These are phyloP conservation scores for Hymenoscyphus fraxineus DNA, from an alignment of 2,329 filamentous ascomycete species.

Conservation along the genomic window DNA sequence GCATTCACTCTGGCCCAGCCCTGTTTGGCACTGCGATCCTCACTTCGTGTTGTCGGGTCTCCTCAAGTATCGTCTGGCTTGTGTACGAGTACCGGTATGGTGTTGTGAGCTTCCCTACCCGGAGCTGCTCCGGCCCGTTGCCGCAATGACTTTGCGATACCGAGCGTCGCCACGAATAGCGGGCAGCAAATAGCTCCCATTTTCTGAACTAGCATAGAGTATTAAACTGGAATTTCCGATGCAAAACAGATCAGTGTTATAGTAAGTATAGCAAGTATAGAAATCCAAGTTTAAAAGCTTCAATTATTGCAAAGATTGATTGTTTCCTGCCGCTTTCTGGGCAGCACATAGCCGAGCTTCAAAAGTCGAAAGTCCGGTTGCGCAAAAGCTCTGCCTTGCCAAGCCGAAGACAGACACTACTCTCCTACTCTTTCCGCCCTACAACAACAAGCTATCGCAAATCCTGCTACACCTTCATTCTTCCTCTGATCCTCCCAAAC, in stretches of 20 bases:
- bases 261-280: too few species aligned
- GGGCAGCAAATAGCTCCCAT: too few species aligned
- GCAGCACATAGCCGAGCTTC: background rate
- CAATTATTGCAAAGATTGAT: background rate
- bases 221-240: too few species aligned
- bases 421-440: slow-evolving; percentile 12
- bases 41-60: background rate
- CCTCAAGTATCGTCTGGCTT: background rate
- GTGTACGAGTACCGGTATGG: background rate
- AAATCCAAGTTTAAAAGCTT: too few species aligned
- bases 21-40: too few species aligned
- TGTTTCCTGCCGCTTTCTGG: background rate
- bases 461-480: slow-evolving; percentile 13
- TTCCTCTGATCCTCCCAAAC: slow-evolving; percentile 14
- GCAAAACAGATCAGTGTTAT: too few species aligned
- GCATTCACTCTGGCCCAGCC: background rate
- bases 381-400: slow-evolving; percentile 2
- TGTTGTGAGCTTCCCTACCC: background rate
- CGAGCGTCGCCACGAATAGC: background rate
- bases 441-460: slow-evolving; percentile 19
- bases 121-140: background rate
- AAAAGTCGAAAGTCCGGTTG: background rate
- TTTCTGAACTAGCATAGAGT: too few species aligned
- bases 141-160: background rate
- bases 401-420: background rate